A percentile compares a stretch with the other conserved stretches of the same genome.
phyloP scores from a whole-genome alignment of 1,284 basidiomycete genomes.

The Trichosporon ovoides region DNA sequence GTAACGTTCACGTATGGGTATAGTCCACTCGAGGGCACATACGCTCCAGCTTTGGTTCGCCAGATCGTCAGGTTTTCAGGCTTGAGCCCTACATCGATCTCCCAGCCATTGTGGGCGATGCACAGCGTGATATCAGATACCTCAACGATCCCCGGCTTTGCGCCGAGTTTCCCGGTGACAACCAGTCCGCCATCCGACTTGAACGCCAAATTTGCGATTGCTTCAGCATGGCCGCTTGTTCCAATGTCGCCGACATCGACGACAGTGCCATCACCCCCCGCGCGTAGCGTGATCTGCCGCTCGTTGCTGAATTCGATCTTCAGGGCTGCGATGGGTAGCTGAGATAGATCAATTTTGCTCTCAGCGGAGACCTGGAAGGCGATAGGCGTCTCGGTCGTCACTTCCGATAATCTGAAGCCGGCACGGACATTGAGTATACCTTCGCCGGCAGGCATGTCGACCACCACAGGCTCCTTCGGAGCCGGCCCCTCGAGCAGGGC shows the following conservation, averaged over 20 bases:
- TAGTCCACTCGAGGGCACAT: conserved; percentile 11
- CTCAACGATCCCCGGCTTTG: conserved; percentile 22
- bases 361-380: conserved; percentile 61
- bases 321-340: conserved; percentile 35
- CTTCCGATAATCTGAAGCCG: conserved; percentile 64
- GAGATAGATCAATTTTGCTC: conserved; percentile 43
- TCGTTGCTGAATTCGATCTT: conserved; percentile 40
- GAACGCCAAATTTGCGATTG: conserved; percentile 25
- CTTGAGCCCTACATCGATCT: conserved; percentile 26
- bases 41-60: conserved; percentile 20
- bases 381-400: conserved; percentile 57
- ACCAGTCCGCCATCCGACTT: conserved; percentile 15
- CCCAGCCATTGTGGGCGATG: conserved; percentile 34
- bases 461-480: conserved; percentile 55
- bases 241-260: conserved; percentile 9
- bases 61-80: conserved; percentile 23
- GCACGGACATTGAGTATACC: conserved; percentile 56
- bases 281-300: conserved; percentile 27
- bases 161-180: conserved; percentile 19
- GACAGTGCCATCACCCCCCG: background rate
- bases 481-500: conserved; percentile 63
- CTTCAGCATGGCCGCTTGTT: background rate
- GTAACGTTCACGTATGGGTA: conserved; percentile 54
- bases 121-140: conserved; percentile 26
- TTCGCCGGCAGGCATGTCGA: conserved; percentile 65